These are phyloP conservation scores for Apiospora kogelbergensis DNA, from an alignment of 2,329 filamentous ascomycete genomes.

Conservation along the genomic window DNA sequence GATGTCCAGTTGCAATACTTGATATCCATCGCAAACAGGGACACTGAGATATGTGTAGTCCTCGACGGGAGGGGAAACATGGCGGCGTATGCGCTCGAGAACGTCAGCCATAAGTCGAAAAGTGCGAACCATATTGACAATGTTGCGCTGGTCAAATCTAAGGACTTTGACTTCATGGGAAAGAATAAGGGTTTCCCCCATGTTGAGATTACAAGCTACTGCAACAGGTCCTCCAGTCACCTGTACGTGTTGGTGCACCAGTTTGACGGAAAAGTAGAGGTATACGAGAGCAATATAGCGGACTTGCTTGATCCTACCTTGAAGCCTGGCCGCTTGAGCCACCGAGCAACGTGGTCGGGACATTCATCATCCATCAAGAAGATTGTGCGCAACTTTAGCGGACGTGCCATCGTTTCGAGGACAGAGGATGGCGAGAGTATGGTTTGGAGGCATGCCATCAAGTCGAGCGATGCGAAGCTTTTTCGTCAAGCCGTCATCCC, in stretches of 20 bases:
- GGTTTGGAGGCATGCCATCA: slow-evolving; percentile 72
- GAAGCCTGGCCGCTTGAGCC: slow-evolving; percentile 58
- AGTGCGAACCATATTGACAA: slow-evolving; percentile 75
- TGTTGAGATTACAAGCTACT: slow-evolving; percentile 73
- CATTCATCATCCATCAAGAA: slow-evolving; percentile 81
- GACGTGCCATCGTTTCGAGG: slow-evolving; percentile 76
- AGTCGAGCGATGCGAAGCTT: slow-evolving; percentile 53
- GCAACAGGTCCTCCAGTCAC: slow-evolving; percentile 61
- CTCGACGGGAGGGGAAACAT: slow-evolving; percentile 82
- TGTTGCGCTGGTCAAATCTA: slow-evolving; percentile 72
- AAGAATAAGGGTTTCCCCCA: slow-evolving; percentile 38
- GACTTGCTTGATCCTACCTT: slow-evolving; percentile 74
- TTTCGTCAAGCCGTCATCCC: slow-evolving; percentile 67
- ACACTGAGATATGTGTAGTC: slow-evolving; percentile 83
- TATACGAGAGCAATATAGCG: slow-evolving; percentile 77
- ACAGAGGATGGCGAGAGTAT: slow-evolving; percentile 78
- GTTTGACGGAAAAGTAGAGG: slow-evolving; percentile 81
- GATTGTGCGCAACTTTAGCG: slow-evolving; percentile 81
- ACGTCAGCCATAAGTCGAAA: slow-evolving; percentile 70
- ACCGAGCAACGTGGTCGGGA: slow-evolving; percentile 75
- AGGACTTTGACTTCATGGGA: slow-evolving; percentile 48
- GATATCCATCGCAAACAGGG: slow-evolving; percentile 80
- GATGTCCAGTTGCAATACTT: slow-evolving; percentile 79
- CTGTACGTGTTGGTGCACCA: slow-evolving; percentile 78
- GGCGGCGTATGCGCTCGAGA: slow-evolving; percentile 91